Conservation (phyloP, 2,329 filamentous ascomycete species). For the Lasiodiplodia sp. region DNA sequence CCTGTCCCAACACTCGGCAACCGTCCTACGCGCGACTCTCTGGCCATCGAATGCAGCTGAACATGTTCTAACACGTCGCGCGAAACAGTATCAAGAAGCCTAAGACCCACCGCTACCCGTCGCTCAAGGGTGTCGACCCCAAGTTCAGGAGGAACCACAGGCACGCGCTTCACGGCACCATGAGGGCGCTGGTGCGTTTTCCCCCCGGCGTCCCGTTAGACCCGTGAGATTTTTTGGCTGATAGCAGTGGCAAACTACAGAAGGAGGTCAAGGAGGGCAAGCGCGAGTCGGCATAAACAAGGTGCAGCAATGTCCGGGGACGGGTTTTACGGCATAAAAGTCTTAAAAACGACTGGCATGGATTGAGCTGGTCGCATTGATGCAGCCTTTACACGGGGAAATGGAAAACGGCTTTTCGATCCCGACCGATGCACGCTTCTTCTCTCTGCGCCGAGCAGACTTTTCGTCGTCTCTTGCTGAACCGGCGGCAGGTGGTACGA, state of each 20-base stretch:
- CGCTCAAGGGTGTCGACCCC: slow-evolving; percentile 97
- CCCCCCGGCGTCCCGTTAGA: slow-evolving; percentile 15
- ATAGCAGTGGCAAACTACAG: slow-evolving; percentile 56
- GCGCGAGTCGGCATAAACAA: slow-evolving; percentile 79
- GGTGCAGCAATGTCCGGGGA: slow-evolving; percentile 17
- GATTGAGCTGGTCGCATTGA: slow-evolving; percentile 26
- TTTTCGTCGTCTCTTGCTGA: background rate
- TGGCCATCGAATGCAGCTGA: slow-evolving; percentile 25
- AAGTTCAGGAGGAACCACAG: slow-evolving; percentile 99
- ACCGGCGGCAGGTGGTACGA: background rate
- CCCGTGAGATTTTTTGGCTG: background rate
- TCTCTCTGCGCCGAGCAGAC: slow-evolving; percentile 9
- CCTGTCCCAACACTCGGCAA: background rate
- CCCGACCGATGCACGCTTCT: slow-evolving; percentile 7
- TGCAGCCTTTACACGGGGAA: slow-evolving; percentile 28
- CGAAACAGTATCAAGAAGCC: slow-evolving; percentile 96
- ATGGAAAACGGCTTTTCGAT: slow-evolving; percentile 30
- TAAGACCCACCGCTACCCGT: slow-evolving; percentile 98
- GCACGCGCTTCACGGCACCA: slow-evolving; percentile 99
- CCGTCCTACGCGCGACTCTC: background rate
- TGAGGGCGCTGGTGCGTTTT: slow-evolving; percentile 88
- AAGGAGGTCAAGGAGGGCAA: slow-evolving; percentile 98
- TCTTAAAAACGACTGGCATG: slow-evolving; percentile 28
- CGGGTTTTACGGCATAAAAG: slow-evolving; percentile 30
- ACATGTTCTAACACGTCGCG: slow-evolving; percentile 25